Evolutionary conservation across 2,329 filamentous ascomycete genomes (phyloP), one percentile per base, ranked within the genome.

Genomic region (Chrysoporthe deuterocubensis): DNA sequence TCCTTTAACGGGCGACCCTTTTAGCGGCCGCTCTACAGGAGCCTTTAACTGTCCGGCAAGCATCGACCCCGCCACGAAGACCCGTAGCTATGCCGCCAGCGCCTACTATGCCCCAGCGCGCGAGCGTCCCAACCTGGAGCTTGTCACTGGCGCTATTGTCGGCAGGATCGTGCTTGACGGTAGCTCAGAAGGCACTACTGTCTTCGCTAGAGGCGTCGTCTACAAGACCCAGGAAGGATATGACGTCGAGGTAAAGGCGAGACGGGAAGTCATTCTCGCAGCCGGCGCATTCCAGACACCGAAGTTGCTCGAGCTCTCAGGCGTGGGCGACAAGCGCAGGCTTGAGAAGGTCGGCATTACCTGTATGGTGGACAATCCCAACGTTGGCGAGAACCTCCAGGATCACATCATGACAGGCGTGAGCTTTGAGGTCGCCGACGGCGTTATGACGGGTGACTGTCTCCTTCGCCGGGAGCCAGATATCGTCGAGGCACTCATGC

Each of bases 361-460:
- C 26, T 73, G 75, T 6, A 67, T 79, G 14, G 73, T 81, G 44
- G 76, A 81, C 64, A 77, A 81, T 32, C 76, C 78, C 13, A 76
- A 78, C 42, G 81, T 84, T 3, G 82, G 82, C 14, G 76, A 78
- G 64, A 78, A 82, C 58, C 78, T 82, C 67, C 81, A 82, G 68
- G 81, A 84, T 67, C 82, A 84, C 60, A 71, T 75, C 16, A 76
- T 75, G 65, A 73, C 73, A 0, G 72, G 71, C 1, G 71, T 75
- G 62, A 74, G 69, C 73, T 80, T 82, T 72, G 80, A 81, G 37
- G 77, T 81, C 50, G 78, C 77, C 57, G 76, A 79, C 16, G 75
- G 75, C 1, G 72, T 80, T 40, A 78, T 78, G n/a, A 78, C 78
- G 0, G 71, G 72, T 11, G 78, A 80, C 62, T 63, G 71, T 26